These are phyloP conservation scores for Edaphochlamys debaryana DNA, from an alignment of 139 green algal species.

Conservation along the genomic window DNA sequence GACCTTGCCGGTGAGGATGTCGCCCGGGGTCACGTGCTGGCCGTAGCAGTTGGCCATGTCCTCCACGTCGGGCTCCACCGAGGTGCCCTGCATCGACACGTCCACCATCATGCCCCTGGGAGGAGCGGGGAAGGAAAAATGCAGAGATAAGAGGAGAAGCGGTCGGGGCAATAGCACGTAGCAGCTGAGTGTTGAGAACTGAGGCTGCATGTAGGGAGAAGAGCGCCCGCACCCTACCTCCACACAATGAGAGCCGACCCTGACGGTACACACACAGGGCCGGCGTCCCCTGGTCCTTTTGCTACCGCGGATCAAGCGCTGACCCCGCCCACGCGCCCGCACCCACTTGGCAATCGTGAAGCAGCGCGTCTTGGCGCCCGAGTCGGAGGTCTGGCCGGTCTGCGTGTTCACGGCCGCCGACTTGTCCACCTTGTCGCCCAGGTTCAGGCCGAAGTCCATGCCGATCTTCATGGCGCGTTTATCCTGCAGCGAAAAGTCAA, in stretches of 20 bases:
- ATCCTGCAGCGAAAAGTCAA: conserved; percentile 55
- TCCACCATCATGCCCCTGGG: conserved; percentile 67
- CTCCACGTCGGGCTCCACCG: conserved; percentile 62
- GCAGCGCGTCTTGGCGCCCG: conserved; percentile 44
- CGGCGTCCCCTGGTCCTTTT: no score
- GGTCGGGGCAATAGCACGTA: no score
- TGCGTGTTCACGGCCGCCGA: conserved; percentile 46
- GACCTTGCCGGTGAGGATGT: conserved; percentile 59
- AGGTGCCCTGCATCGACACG: conserved; percentile 64
- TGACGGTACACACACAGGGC: no score
- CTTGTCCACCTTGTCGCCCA: conserved; percentile 64
- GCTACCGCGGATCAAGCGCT: no score
- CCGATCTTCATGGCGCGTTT: conserved; percentile 68
- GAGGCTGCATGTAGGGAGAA: background rate
- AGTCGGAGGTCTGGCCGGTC: conserved; percentile 26
- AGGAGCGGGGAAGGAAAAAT: background rate
- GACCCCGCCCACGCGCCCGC: no score
- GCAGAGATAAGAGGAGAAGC: no score
- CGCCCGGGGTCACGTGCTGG: conserved; percentile 54
- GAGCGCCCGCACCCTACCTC: no score
- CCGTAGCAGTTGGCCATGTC: conserved; percentile 65
- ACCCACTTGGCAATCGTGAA: conserved; percentile 70
- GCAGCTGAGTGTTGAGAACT: no score
- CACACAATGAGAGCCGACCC: no score
- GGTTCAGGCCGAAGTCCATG: conserved; percentile 62